phyloP scores from a whole-genome alignment of 2,329 filamentous ascomycete species.

The Epichloe bromicola region DNA sequence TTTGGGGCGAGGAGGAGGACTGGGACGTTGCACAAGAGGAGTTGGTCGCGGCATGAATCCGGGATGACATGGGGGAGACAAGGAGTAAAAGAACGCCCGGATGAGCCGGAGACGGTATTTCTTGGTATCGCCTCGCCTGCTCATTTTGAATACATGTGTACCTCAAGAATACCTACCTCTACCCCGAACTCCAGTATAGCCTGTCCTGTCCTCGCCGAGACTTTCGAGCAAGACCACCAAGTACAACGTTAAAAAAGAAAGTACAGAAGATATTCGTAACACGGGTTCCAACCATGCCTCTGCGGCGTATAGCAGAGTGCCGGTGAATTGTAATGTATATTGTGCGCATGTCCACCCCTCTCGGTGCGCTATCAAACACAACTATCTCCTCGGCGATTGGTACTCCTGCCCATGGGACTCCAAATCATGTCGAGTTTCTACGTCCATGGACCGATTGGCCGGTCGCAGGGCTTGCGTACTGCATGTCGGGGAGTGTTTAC shows the following conservation, averaged over 20 bases:
- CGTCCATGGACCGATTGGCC: slow-evolving; percentile 13
- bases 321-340: neutral
- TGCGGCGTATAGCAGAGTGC: neutral
- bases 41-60: slow-evolving; percentile 9
- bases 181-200: neutral
- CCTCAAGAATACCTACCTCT: neutral
- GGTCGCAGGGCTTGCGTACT: slow-evolving; percentile 11
- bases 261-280: neutral
- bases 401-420: slow-evolving; percentile 14
- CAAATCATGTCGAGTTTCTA: slow-evolving; percentile 15
- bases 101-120: too few species aligned
- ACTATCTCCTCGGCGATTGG: slow-evolving; percentile 14
- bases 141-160: too few species aligned
- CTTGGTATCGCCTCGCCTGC: too few species aligned
- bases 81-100: neutral
- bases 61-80: neutral
- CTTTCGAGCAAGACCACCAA: neutral
- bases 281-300: neutral
- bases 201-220: neutral
- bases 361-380: neutral
- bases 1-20: slow-evolving; percentile 44
- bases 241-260: neutral
- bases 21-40: slow-evolving; percentile 33
- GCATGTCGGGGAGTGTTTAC: slow-evolving; percentile 12
- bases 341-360: neutral